These are phyloP conservation scores for Seiridium cupressi DNA, from an alignment of 2,329 filamentous ascomycete genomes.

Conservation along the genomic window DNA sequence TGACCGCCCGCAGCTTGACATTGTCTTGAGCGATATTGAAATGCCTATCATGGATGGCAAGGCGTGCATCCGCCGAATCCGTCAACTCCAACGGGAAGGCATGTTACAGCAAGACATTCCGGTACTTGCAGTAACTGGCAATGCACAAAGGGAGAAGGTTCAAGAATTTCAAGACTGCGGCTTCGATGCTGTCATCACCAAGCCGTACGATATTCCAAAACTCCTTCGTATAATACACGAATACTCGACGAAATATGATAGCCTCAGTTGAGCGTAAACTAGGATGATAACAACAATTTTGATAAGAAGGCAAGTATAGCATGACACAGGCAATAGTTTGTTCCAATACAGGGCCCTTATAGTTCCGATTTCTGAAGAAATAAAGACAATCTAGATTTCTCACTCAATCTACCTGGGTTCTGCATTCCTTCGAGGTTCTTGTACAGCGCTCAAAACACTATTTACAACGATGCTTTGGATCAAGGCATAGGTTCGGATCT, in stretches of 20 bases:
- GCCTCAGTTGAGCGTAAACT: too few relatives aligned
- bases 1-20: slow-evolving; percentile 53
- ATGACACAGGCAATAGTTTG: too few relatives aligned
- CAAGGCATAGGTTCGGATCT: too few relatives aligned
- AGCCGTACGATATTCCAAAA: background rate
- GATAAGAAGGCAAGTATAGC: too few relatives aligned
- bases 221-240: background rate
- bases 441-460: too few relatives aligned
- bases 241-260: background rate
- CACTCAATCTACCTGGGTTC: too few relatives aligned
- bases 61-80: slow-evolving; percentile 68
- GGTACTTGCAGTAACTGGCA: slow-evolving; percentile 78
- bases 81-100: slow-evolving; percentile 63
- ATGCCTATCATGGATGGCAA: slow-evolving; percentile 85
- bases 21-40: slow-evolving; percentile 78
- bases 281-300: too few relatives aligned
- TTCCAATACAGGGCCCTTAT: too few relatives aligned
- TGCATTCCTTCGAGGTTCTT: too few relatives aligned
- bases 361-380: too few relatives aligned
- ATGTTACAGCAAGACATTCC: slow-evolving; percentile 67
- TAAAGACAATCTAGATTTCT: too few relatives aligned
- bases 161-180: slow-evolving; percentile 55
- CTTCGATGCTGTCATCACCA: background rate
- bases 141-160: slow-evolving; percentile 73
- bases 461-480: too few relatives aligned